phyloP scores from a whole-genome alignment of 345 rosid species.

The Microcos paniculata region DNA sequence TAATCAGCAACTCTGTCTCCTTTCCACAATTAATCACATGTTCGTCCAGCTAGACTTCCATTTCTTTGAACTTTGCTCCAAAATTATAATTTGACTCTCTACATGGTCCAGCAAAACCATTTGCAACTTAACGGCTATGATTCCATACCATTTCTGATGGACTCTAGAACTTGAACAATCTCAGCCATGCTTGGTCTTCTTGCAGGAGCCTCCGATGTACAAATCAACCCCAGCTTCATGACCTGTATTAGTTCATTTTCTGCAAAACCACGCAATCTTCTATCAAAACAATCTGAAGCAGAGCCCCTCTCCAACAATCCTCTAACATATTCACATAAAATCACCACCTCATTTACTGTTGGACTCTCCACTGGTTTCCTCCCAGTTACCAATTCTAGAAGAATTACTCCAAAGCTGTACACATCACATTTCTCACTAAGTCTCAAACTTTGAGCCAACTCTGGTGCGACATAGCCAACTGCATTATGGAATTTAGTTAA shows the following conservation, averaged over 20 bases:
- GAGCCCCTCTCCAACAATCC: constrained; percentile 67
- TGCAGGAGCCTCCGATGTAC: constrained; percentile 67
- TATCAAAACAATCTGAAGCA: constrained; percentile 84
- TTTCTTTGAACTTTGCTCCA: constrained; percentile 5
- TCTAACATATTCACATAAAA: constrained; percentile 82
- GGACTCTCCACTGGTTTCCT: constrained; percentile 92
- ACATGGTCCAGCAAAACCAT: constrained; percentile 18
- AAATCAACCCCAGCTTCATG: constrained; percentile 86
- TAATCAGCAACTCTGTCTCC: constrained; percentile 20
- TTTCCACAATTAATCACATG: constrained; percentile 36
- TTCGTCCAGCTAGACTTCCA: constrained; percentile 26
- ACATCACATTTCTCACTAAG: constrained; percentile 86
- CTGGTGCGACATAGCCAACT: constrained; percentile 99
- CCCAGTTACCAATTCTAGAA: constrained; percentile 88
- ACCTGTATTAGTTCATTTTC: constrained; percentile 94
- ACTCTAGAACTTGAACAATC: constrained; percentile 95
- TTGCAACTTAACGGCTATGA: constrained; percentile 32
- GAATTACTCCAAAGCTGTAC: constrained; percentile 88
- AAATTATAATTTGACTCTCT: constrained; percentile 3
- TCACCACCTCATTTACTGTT: constrained; percentile 55
- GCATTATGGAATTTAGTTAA: constrained; percentile 75
- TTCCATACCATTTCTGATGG: constrained; percentile 66
- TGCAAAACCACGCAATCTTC: constrained; percentile 62
- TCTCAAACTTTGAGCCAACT: constrained; percentile 77
- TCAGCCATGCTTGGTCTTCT: constrained; percentile 98